Evolutionary conservation across 208 protist genomes (phyloP).

Genomic region (Acanthamoeba royreba): DNA sequence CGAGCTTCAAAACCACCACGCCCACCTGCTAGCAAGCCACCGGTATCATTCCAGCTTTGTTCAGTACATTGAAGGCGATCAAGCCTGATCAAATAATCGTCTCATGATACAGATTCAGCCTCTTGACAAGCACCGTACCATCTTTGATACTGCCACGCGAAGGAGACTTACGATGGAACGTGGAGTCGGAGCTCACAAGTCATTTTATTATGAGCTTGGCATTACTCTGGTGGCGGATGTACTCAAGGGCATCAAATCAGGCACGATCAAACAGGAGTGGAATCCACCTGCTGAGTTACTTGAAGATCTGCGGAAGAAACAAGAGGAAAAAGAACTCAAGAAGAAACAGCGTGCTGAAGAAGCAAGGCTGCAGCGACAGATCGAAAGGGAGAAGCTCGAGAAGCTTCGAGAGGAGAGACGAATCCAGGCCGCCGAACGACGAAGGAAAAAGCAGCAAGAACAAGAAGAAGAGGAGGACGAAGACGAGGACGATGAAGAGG

Average conservation of each 20-base stretch:
- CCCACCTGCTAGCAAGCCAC: background rate
- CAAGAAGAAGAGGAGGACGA: background rate
- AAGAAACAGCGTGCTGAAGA: background rate
- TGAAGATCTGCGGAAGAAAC: background rate
- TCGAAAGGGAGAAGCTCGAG: background rate
- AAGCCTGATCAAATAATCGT: too few species aligned
- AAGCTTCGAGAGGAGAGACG: background rate
- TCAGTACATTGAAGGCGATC: background rate
- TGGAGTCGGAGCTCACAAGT: background rate
- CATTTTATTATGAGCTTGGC: background rate
- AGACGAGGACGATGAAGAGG: background rate
- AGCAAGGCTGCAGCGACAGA: background rate
- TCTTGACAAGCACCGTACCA: background rate
- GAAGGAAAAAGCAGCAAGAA: background rate
- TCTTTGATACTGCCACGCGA: background rate
- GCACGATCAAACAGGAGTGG: background rate
- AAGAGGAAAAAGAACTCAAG: background rate
- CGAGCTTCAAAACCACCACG: too few species aligned
- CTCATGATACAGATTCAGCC: constrained; percentile 6
- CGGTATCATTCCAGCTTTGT: background rate
- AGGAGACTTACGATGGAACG: background rate
- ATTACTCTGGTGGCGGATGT: background rate
- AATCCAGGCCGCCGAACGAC: background rate
- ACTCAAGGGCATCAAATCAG: background rate
- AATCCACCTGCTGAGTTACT: background rate